Evolutionary conservation across 176 grass and related monocot genomes (phyloP), one percentile per base, ranked within the genome.

Genomic region (Areca catechu): DNA sequence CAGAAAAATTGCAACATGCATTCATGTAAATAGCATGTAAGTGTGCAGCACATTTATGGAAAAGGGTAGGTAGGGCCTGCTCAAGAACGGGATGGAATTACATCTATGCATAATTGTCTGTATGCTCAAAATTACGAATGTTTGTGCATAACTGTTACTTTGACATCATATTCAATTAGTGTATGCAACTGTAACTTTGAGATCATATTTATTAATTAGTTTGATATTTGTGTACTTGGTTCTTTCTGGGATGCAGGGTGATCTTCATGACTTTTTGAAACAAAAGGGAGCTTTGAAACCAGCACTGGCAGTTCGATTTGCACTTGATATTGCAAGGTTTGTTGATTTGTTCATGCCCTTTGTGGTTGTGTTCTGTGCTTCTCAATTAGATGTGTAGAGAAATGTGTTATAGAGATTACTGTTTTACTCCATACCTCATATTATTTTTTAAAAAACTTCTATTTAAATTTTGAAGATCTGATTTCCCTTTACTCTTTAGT

Each of bases 281-380:
- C 68, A 54, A 9, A 91, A 78, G 70, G 66, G 80, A 78, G 69
- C 84, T 48, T 20, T 98, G 19, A 68, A 71, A 17, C 78, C 93
- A 29, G 63, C 72, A 30, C 68, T 83, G 59, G 93, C 93, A 70
- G 75, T 98, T 50, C 82, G 81, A 73, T 80, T 88, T 60, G 93
- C 93, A 70, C 93, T 88, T 77, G 93, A 98, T 79, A 88, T 98
- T 88, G 93, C 93, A 56, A 92, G 87, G 93, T 98, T 73, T 66
- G 48, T 69, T 49, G 22, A 53, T 58, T 49, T 56, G 64, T 43
- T 23, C 4, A 51, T 69, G 60, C 51, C 61, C 51, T 28, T 66
- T 30, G 24, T 74, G 62, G 27, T 17, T 22, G 18, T 49, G 14
- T 19, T 50, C 10, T 60, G 7, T 30, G 37, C 15, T 5, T 24